Conservation (phyloP, 306 rosid genomes). For the Spatholobus suberectus region DNA sequence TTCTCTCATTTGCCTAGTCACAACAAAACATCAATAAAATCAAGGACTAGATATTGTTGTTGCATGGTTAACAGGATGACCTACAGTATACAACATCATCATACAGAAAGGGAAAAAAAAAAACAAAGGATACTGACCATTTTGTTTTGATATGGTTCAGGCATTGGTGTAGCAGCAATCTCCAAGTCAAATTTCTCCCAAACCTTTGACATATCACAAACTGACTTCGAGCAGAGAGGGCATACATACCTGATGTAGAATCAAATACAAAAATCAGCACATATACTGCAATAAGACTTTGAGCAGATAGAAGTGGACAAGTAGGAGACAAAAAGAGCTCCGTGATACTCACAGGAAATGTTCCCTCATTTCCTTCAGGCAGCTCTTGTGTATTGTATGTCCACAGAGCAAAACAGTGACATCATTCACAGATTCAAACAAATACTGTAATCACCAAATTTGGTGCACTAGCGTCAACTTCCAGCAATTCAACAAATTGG, state of each 20-base stretch:
- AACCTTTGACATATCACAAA: conserved; percentile 88
- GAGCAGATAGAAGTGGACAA: background rate
- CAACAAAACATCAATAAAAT: background rate
- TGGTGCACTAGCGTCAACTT: conserved; percentile 17
- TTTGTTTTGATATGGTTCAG: conserved; percentile 64
- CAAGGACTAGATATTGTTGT: background rate
- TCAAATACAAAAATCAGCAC: background rate
- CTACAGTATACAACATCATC: background rate
- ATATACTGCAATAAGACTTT: background rate
- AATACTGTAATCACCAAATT: conserved; percentile 62
- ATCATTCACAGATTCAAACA: conserved; percentile 72
- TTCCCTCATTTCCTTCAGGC: conserved; percentile 83
- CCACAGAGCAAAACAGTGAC: conserved; percentile 81
- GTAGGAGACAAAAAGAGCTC: background rate
- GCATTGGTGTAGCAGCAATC: conserved; percentile 84
- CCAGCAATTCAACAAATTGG: conserved; percentile 10
- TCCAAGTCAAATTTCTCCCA: conserved; percentile 89
- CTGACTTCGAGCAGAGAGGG: conserved; percentile 90
- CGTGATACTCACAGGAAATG: conserved; percentile 73
- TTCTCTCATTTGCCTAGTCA: background rate
- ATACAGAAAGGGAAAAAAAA: background rate
- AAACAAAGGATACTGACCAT: conserved; percentile 45
- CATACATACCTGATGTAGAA: conserved; percentile 68
- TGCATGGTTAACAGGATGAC: background rate
- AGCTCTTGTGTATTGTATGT: conserved; percentile 78